Evolutionary conservation across 257 asterid genomes (phyloP), one percentile per base, ranked within the genome.

Genomic region (Solanum paucissectum): DNA sequence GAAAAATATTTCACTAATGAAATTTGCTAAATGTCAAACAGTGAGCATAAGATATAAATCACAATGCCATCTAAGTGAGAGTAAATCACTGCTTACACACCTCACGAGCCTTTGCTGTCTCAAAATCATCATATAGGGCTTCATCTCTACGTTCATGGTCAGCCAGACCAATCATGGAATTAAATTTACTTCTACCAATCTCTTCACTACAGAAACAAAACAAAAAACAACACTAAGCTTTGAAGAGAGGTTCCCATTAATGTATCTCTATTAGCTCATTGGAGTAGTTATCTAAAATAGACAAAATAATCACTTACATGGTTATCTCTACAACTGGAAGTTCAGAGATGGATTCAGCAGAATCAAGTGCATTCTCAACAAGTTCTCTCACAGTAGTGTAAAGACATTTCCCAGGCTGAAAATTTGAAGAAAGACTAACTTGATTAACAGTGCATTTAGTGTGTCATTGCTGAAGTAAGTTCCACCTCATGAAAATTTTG

Each of bases 321-420:
- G 95, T 93, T 87, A 96, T 93, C 90, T 96, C 98, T 88, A 96
- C 89, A 73, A 93, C 42, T 1, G 98, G 99, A 91, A 96, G 98
- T 89, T 96, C 95, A 8, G 96, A 90, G 86, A 96, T 93, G 52
- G 99, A 92, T 91, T 96, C 99, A 25, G 99, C 97, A 86, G 99
- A 96, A 90, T 96, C 99, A 87, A 96, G 99, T 12, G 98, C 95
- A 95, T 96, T 96, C 89, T 96, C 99, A 87, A 96, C 98, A 87
- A 96, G 98, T 92, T 96, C 98, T 88, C 99, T 89, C 76, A 96
- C 98, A 72, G 99, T 96, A 86, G 99, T 96, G 90, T 96, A 96
- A 87, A 96, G 90, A 87, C 93, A 90, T 90, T 96, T 96, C 87
- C 99, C 99, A 32, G 99, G 99, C 99, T 95, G 94, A 73, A 77